Evolutionary conservation across 139 green algal species (phyloP), one percentile per base, ranked within the genome.

Genomic region (Prasinococcaceae sp.): DNA sequence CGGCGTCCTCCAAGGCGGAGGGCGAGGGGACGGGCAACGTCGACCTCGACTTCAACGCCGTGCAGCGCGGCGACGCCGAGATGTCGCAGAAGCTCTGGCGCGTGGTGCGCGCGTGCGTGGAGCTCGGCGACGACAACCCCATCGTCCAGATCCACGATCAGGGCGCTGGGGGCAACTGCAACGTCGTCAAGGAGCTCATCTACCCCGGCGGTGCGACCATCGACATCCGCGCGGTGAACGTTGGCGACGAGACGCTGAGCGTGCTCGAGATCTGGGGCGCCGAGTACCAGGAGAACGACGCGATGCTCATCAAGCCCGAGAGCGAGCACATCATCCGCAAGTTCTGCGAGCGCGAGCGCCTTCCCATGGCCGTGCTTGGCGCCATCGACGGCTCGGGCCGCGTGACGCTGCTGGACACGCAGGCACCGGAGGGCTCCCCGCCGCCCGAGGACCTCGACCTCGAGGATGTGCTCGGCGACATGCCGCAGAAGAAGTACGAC

Each of bases 141-240:
- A 94, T 96, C 47, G 75, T 95, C 47, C 79, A 85, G 73, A 84
- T 89, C 52, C 80, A 89, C 58, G 80, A 89, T 63, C 76, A 74
- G 67, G 87, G 89, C 45, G 90, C 90, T 3, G 90, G 90, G 50
- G 90, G 90, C 56, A 98, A 98, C 76, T 98, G 90, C 79, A 98
- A 97, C 68, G 88, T 95, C 44, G 84, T 96, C 19, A 98, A 98
- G 81, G 90, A 98, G 76, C 93, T 98, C 70, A 92, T 97, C 58
- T 95, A 98, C 80, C 89, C 60, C 6, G 72, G 94, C 55, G 90
- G 90, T 9, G 90, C 78, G 1, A 53, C 90, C 60, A 93, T 98
- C 38, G 84, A 98, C 68, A 80, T 98, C 39, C 82, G 84, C 27
- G 71, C 63, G 39, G 51, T 73, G 23, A 43, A 80, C 65, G 69